Percentiles rank a stretch among this genome's conserved stretches.
phyloP scores from a whole-genome alignment of 2,329 filamentous ascomycete genomes.

The Cladosporium sp. region DNA sequence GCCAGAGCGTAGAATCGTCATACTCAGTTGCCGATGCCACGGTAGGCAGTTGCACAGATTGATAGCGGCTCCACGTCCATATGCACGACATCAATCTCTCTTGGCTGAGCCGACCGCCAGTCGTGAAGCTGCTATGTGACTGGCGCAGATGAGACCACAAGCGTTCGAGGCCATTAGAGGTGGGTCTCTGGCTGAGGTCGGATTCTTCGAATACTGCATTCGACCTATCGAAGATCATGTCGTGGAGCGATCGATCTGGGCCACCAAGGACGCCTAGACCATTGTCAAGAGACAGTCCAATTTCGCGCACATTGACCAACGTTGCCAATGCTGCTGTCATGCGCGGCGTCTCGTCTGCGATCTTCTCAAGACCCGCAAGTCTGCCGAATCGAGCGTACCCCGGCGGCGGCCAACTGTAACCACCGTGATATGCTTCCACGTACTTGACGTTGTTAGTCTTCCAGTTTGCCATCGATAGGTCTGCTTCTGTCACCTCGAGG shows the following conservation, averaged over 20 bases:
- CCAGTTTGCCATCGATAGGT: slow-evolving; percentile 51
- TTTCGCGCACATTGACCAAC: slow-evolving; percentile 58
- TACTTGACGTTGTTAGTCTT: slow-evolving; percentile 59
- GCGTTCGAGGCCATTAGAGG: slow-evolving; percentile 27
- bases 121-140: slow-evolving; percentile 28
- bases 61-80: not conserved
- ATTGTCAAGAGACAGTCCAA: slow-evolving; percentile 68
- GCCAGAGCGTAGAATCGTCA: slow-evolving; percentile 28
- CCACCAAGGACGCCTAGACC: slow-evolving; percentile 69
- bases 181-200: slow-evolving; percentile 24
- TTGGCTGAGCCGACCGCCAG: not conserved
- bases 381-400: slow-evolving; percentile 62
- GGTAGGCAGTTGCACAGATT: not conserved
- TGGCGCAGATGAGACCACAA: slow-evolving; percentile 34
- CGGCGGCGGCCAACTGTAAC: slow-evolving; percentile 65
- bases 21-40: slow-evolving; percentile 21
- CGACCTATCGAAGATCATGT: slow-evolving; percentile 48
- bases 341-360: slow-evolving; percentile 63
- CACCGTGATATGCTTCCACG: slow-evolving; percentile 63
- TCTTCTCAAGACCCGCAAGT: slow-evolving; percentile 62
- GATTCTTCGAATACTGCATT: slow-evolving; percentile 50
- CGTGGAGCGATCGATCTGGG: slow-evolving; percentile 57
- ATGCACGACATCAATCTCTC: slow-evolving; percentile 1
- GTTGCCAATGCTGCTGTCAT: slow-evolving; percentile 64
- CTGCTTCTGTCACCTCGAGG: slow-evolving; percentile 64